Percentiles rank a stretch among this genome's conserved stretches.
Conservation (phyloP, 148 eudicot species). For the Polygonum maritimum region DNA sequence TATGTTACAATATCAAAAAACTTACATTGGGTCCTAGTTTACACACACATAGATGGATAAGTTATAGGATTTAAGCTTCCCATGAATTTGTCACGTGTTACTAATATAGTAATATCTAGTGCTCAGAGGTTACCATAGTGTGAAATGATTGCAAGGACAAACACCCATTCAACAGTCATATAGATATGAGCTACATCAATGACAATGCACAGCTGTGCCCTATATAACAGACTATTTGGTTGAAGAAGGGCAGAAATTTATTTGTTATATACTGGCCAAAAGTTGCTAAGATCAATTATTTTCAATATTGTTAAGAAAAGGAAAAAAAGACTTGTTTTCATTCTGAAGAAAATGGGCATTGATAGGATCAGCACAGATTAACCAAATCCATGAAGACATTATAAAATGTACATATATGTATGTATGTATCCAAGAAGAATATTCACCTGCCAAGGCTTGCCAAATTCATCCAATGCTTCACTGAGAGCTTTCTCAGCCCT, state of each 20-base stretch:
- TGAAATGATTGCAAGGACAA: not conserved
- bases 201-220: no score
- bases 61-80: no score
- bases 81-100: no score
- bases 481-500: constrained; percentile 85
- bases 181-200: no score
- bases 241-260: not conserved
- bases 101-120: no score
- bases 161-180: no score
- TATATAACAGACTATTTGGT: not conserved
- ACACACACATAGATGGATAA: not conserved
- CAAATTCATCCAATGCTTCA: constrained; percentile 87
- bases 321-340: no score
- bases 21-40: not conserved
- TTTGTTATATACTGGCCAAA: not conserved
- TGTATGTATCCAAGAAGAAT: not conserved
- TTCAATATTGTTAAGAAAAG: no score
- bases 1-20: not conserved
- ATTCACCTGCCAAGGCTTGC: constrained; percentile 95
- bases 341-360: not conserved
- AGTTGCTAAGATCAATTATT: not conserved
- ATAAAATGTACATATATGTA: not conserved
- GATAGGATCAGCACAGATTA: not conserved
- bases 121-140: not conserved
- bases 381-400: not conserved